These are phyloP conservation scores for Acanthamoeba lenticulata DNA, from an alignment of 208 protist genomes.

Conservation along the genomic window DNA sequence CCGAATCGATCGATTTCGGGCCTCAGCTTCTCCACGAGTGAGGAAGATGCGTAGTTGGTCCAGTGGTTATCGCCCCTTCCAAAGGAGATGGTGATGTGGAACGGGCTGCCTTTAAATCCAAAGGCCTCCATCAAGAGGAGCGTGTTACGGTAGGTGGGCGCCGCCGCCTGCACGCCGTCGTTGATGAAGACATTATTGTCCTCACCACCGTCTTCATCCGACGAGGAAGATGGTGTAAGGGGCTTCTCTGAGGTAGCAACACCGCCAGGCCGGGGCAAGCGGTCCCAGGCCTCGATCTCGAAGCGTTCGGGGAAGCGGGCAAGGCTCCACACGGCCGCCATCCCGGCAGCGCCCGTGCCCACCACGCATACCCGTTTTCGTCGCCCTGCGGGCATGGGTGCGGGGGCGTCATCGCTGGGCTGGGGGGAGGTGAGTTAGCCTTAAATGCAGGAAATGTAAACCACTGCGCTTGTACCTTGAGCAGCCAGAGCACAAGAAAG, in stretches of 20 bases:
- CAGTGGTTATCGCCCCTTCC: slow-evolving; percentile 51
- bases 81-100: slow-evolving; percentile 71
- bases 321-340: slow-evolving; percentile 70
- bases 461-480: no score
- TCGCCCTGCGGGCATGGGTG: no score
- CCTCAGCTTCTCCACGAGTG: not conserved
- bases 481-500: no score
- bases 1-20: slow-evolving; percentile 61
- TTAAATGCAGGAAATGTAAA: no score
- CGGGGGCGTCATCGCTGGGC: not conserved
- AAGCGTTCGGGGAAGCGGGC: slow-evolving; percentile 58
- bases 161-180: slow-evolving; percentile 71
- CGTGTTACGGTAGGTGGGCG: slow-evolving; percentile 67
- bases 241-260: slow-evolving; percentile 69
- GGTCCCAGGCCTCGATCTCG: slow-evolving; percentile 68
- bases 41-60: slow-evolving; percentile 23
- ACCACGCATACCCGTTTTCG: slow-evolving; percentile 62
- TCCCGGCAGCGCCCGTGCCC: slow-evolving; percentile 57
- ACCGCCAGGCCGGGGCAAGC: not conserved
- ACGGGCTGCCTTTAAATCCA: slow-evolving; percentile 21
- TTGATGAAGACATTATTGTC: slow-evolving; percentile 30
- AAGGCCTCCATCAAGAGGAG: slow-evolving; percentile 53
- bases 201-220: no score
- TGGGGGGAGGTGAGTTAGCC: no score
- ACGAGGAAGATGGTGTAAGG: no score